Evolutionary conservation across 495 filamentous ascomycete species (phyloP), one percentile per base, ranked within the genome.

Genomic region (Aspergillus taichungensis): DNA sequence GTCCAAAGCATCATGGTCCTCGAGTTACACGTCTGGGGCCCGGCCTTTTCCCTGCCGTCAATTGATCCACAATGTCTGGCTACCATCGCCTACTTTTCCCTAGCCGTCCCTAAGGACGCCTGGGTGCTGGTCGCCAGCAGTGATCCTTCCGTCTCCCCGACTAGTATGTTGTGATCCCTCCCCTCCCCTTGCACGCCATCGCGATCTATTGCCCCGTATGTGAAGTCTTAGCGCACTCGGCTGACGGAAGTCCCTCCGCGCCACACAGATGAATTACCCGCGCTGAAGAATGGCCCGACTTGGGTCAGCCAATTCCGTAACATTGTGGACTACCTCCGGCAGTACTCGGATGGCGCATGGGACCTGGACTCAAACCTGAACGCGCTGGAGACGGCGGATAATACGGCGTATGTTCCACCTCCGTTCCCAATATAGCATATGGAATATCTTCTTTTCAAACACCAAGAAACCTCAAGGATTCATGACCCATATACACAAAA

Each of bases 1-100:
- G 43, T 57, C 45, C 34, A 30, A 40, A 27, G 34, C 34, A 58
- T 36, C 42, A 82, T 80, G 76, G 66, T 80, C 49, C 69, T 94
- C 10, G 80, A 90, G 73, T 78, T 97, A 33, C 85, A 95, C 61
- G 77, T 95, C 50, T 95, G 87, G 87, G 90, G 92, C 34, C 86
- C 88, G 30, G 89, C 84, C 31, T 94, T 94, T 62, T 74, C 73
- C 27, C 77, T 96, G 33, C 85, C 91, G 8, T 96, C 91, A 41
- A 83, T 96, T 47, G 90, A 95, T 46, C 73, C 92, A 40, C 85
- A 94, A 74, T 96, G 85, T 51, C 76, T 90, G 35, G 84, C 86
- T 10, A 69, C 82, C 33, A 80, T 91, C 45, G 76, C 86, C 32
- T 90, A 84, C 56, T 70, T 88, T 30, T 72, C 76, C 8, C 62